Conservation (phyloP, 1,284 basidiomycete species). For the Cutaneotrichosporon cavernicola region DNA sequence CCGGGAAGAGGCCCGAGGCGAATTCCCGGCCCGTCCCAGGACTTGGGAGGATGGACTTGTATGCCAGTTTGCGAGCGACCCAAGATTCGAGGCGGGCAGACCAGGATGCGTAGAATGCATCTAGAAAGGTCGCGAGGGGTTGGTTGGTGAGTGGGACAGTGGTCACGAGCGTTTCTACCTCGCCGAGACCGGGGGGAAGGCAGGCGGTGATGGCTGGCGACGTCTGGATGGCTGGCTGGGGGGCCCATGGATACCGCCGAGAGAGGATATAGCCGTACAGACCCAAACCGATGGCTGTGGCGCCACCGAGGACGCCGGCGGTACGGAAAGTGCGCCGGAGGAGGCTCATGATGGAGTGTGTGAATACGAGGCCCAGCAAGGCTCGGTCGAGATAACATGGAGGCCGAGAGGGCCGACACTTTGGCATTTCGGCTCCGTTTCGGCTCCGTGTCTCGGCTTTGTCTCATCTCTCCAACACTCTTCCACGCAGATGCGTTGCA, state of each 20-base stretch:
- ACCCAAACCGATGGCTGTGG: not conserved
- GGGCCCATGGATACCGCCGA: not conserved
- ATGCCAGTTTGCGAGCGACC: not conserved
- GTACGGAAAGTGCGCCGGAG: not conserved
- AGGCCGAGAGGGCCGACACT: too few relatives aligned
- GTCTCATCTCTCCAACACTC: not conserved
- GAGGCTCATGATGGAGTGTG: not conserved
- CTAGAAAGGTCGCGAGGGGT: conserved; percentile 5
- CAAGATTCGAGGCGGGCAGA: conserved; percentile 3
- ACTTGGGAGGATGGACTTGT: not conserved
- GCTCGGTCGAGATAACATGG: too few relatives aligned
- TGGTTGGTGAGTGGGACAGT: not conserved
- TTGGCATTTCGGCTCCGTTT: too few relatives aligned
- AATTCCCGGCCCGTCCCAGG: not conserved
- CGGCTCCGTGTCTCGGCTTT: not conserved
- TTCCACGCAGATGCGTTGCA: too few relatives aligned
- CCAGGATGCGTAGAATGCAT: conserved; percentile 1
- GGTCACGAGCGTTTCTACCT: not conserved
- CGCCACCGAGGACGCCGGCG: not conserved
- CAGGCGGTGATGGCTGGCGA: not conserved
- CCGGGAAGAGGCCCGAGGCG: conserved; percentile 2
- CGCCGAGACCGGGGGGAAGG: conserved; percentile 1
- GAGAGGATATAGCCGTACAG: not conserved
- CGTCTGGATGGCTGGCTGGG: not conserved
- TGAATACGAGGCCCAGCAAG: too few relatives aligned